Evolutionary conservation across 169 alveolate species (phyloP).

Genomic region (Eimeria brunetti): DNA sequence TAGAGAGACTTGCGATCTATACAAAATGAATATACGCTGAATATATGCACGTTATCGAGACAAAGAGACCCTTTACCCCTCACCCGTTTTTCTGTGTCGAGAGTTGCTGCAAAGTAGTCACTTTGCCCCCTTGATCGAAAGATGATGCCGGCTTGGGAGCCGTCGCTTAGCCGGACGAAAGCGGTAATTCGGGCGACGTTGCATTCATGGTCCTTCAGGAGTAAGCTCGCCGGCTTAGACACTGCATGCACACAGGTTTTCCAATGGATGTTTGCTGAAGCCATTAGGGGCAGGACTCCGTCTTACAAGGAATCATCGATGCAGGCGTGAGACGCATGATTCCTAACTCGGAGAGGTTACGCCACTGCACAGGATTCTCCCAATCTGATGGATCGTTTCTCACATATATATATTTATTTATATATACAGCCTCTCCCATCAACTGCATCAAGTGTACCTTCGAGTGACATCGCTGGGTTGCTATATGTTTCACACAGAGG

Average conservation of each 20-base stretch:
- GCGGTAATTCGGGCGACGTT: slow-evolving; percentile 53
- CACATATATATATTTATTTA: too few relatives aligned
- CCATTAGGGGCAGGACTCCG: background rate
- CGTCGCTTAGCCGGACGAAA: slow-evolving; percentile 51
- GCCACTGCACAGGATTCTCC: slow-evolving; percentile 73
- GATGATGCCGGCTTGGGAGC: slow-evolving; percentile 65
- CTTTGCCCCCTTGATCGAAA: slow-evolving; percentile 67
- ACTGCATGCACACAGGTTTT: background rate
- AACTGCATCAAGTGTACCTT: slow-evolving; percentile 23
- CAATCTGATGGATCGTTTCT: slow-evolving; percentile 28
- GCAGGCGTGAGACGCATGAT: slow-evolving; percentile 61
- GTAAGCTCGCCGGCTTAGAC: slow-evolving; percentile 20
- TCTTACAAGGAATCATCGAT: slow-evolving; percentile 50
- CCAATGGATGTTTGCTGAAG: too few relatives aligned
- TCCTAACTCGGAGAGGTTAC: slow-evolving; percentile 41
- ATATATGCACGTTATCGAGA: too few relatives aligned
- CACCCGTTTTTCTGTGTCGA: slow-evolving; percentile 56
- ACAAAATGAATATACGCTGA: background rate
- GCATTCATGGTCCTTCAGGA: slow-evolving; percentile 70
- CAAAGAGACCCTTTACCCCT: too few relatives aligned
- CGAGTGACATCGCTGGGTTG: slow-evolving; percentile 73
- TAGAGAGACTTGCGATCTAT: slow-evolving; percentile 42
- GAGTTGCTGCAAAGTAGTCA: slow-evolving; percentile 31
- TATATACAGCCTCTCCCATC: background rate
- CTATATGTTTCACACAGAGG: slow-evolving; percentile 73